phyloP scores from a whole-genome alignment of 2,329 filamentous ascomycete species.

The Aspergillus cejpii region DNA sequence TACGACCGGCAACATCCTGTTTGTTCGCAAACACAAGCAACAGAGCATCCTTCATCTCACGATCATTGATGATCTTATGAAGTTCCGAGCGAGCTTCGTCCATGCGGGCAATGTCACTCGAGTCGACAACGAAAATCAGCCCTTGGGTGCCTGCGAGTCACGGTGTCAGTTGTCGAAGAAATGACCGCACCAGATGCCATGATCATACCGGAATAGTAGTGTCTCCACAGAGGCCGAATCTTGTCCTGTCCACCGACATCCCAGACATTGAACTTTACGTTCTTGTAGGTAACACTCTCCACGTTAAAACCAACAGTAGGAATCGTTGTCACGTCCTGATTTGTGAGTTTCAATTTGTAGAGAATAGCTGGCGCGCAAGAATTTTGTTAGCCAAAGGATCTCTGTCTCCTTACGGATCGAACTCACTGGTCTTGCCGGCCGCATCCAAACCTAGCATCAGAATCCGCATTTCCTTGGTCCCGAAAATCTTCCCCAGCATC shows the following conservation, averaged over 20 bases:
- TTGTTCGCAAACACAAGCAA: conserved; percentile 98
- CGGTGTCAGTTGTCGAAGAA: not conserved
- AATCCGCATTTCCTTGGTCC: conserved; percentile 97
- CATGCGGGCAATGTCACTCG: conserved; percentile 82
- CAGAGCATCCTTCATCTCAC: conserved; percentile 94
- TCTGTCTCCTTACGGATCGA: not conserved
- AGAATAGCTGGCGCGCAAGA: conserved; percentile 62
- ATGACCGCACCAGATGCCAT: not conserved
- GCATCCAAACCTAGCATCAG: conserved; percentile 97
- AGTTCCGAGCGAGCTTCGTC: conserved; percentile 90
- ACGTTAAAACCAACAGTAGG: conserved; percentile 99
- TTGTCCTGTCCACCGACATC: conserved; percentile 99
- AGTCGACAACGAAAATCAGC: conserved; percentile 97
- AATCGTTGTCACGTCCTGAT: conserved; percentile 96
- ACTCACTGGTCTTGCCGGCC: conserved; percentile 83
- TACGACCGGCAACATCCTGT: conserved; percentile 84
- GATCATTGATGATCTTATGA: conserved; percentile 94
- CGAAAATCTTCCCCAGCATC: conserved; percentile 98
- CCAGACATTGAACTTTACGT: conserved; percentile 99
- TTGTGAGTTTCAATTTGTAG: conserved; percentile 91
- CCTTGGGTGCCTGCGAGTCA: conserved; percentile 71
- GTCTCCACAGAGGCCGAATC: conserved; percentile 93
- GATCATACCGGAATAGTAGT: conserved; percentile 74
- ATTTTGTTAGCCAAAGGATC: conserved; percentile 4
- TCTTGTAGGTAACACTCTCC: conserved; percentile 98